Conservation (phyloP, 441 rosid species). For the Erysimum pusillum region DNA sequence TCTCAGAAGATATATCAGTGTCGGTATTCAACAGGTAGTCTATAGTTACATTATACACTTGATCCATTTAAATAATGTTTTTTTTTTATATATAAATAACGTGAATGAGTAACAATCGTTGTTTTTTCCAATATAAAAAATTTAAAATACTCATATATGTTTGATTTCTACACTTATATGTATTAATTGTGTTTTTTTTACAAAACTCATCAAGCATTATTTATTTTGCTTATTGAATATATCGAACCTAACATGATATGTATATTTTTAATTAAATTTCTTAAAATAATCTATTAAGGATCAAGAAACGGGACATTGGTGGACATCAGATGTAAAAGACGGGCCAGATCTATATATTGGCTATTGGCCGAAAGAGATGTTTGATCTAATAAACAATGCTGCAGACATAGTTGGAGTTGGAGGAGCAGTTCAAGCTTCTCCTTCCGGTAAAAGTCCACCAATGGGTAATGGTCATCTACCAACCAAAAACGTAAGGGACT, state of each 20-base stretch:
- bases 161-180: no score
- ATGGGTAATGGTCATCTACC: slow-evolving; percentile 5
- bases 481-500: background rate
- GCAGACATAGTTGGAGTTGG: background rate
- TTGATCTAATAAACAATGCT: background rate
- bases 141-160: no score
- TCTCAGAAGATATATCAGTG: background rate
- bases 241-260: background rate
- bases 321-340: background rate
- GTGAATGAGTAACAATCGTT: no score
- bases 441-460: background rate
- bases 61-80: no score
- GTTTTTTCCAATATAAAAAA: no score
- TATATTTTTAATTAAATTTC: background rate
- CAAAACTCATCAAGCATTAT: no score
- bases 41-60: background rate
- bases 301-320: background rate
- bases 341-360: background rate
- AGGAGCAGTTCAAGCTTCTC: background rate
- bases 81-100: no score
- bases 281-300: background rate
- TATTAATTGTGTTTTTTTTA: no score
- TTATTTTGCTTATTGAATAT: no score
- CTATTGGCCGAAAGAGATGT: background rate
- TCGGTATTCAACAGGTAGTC: background rate